These are phyloP conservation scores for Chaetomiaceae sp. DNA, from an alignment of 2,329 filamentous ascomycete species.

Conservation along the genomic window DNA sequence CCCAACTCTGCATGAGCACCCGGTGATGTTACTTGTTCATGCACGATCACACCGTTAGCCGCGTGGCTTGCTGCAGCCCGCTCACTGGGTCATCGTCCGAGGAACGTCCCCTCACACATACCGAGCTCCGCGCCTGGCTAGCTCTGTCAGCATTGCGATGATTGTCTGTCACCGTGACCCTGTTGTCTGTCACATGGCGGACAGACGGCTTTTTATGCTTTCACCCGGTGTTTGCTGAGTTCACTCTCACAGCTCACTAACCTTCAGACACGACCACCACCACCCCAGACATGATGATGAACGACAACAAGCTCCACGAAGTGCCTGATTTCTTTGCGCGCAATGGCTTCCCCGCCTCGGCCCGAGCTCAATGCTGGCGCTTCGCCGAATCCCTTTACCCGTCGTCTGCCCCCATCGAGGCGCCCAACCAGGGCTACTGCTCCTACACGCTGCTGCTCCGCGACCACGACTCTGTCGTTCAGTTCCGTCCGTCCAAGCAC, in stretches of 20 bases:
- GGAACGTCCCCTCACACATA: too few species aligned
- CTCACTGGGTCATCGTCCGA: too few species aligned
- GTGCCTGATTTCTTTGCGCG: neutral
- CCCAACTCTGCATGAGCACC: neutral
- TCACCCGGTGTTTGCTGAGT: too few species aligned
- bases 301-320: neutral
- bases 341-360: neutral
- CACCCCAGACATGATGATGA: neutral
- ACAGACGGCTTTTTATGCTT: too few species aligned
- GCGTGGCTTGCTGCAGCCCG: neutral
- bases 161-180: too few species aligned
- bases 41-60: neutral
- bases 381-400: neutral
- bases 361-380: neutral
- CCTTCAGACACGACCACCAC: too few species aligned
- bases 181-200: too few species aligned
- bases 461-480: slow-evolving; percentile 34
- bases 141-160: too few species aligned
- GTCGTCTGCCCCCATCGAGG: slow-evolving; percentile 25
- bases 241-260: too few species aligned
- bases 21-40: neutral
- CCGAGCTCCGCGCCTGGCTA: too few species aligned
- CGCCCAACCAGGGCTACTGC: slow-evolving; percentile 44
- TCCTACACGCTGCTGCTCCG: slow-evolving; percentile 42
- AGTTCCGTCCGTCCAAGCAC: slow-evolving; percentile 43